Evolutionary conservation across 352 stramenopile genomes (phyloP), one percentile per base, ranked within the genome.

Genomic region (Phytophthora crassamura): DNA sequence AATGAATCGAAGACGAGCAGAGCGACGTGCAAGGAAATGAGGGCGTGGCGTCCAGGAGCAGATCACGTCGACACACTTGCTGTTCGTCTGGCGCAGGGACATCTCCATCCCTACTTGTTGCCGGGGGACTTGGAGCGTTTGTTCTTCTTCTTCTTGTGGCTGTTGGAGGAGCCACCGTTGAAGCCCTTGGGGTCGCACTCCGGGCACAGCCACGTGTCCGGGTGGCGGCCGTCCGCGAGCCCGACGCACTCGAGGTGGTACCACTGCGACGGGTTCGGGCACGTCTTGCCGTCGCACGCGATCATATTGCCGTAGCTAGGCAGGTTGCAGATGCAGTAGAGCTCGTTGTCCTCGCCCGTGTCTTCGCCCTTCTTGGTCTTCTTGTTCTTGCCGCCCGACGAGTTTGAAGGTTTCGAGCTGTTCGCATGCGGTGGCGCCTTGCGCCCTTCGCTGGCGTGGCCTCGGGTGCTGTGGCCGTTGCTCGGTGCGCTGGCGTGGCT

Each of bases 301-400:
- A 95, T 95, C 88, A 95, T 95, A 67, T 93, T 92, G 60, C 88
- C 88, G 70, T 93, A 95, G 69, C 86, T 93, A 10, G 84, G 86
- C 34, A 90, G 67, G 69, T 93, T 91, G 69, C 88, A 95, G 61
- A 95, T 88, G 62, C 88, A 95, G 66, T 95, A 95, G 22, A 95
- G 84, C 63, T 94, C 85, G 59, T 95, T 94, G 77, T 94, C 85
- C 53, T 95, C 85, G 62, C 80, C 74, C 36, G 74, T 75, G 59
- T 88, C 80, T 22, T 85, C 69, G 59, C 88, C 77, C 63, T 85
- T 86, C 65, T 91, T 90, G 59, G 74, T 82, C 64, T 88, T 88
- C 58, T 83, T 80, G 48, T 39, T 64, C 62, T 83, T 83, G 59
- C 64, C 58, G 18, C 48, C 46, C 28, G 60, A 52, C 40, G 46